These are phyloP conservation scores for Fusarium bulbicola DNA, from an alignment of 2,329 filamentous ascomycete species.

Conservation along the genomic window DNA sequence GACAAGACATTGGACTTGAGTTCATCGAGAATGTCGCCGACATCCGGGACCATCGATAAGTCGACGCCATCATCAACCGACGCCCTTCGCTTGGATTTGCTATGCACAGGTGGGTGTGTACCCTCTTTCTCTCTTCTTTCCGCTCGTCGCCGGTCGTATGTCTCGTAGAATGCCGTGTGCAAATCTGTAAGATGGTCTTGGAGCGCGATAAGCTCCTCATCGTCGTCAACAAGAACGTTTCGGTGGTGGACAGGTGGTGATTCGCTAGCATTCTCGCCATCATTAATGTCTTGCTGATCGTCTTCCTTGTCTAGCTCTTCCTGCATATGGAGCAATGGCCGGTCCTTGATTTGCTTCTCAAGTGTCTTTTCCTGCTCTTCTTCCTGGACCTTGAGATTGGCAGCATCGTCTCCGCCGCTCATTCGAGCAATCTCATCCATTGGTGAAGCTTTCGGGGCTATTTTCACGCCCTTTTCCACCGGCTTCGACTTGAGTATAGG, in stretches of 20 bases:
- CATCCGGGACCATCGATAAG: constrained; percentile 75
- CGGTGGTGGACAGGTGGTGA: constrained; percentile 53
- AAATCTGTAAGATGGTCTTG: constrained; percentile 79
- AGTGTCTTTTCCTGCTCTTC: constrained; percentile 88
- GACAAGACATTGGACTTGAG: constrained; percentile 82
- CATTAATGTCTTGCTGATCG: constrained; percentile 42
- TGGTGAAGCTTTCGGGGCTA: constrained; percentile 52
- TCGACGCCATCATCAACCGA: constrained; percentile 55
- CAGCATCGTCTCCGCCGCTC: constrained; percentile 74
- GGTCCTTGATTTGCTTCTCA: constrained; percentile 87
- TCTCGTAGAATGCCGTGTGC: constrained; percentile 82
- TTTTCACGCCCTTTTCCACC: constrained; percentile 16
- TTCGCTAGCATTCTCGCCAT: constrained; percentile 40
- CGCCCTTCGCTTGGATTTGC: constrained; percentile 43
- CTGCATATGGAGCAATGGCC: constrained; percentile 91
- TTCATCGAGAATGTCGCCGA: constrained; percentile 82
- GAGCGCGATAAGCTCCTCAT: constrained; percentile 81
- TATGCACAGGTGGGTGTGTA: constrained; percentile 48
- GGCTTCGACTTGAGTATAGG: constrained; percentile 43
- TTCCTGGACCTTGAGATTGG: constrained; percentile 76
- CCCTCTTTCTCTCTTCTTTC: constrained; percentile 48
- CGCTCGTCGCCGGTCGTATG: constrained; percentile 71
- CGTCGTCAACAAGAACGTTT: constrained; percentile 87
- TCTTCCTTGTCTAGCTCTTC: constrained; percentile 88
- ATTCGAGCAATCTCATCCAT: constrained; percentile 82